Evolutionary conservation across 148 eudicot genomes (phyloP), one percentile per base, ranked within the genome.

Genomic region (Spergularia marina): DNA sequence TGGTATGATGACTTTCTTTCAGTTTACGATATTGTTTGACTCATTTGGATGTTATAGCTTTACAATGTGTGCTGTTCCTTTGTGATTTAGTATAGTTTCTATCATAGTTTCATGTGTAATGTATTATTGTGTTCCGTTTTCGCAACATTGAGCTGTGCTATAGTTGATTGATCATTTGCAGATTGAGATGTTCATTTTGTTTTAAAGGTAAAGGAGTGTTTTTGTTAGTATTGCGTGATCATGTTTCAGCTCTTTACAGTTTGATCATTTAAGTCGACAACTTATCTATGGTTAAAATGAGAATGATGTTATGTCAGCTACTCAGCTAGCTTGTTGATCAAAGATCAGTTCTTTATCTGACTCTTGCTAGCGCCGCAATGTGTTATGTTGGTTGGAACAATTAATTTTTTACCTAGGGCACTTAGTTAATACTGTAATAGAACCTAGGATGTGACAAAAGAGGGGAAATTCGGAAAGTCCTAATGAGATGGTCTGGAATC

Each of bases 1-100:
- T 94, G 98, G 98, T 91, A 84, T 52, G 72, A 71, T 30, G 25
- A 30, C 21, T 23, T 58, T 76, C 14, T 18, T 58, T 68, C 2
- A 17, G 40, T 49, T 58, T 52, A 21, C 3, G 11, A 23, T 4
- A 51, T 39, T 62, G 20, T 79, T 53, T 63, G 44, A 17, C 5
- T 64, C 12, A 7, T 21, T 70, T 44, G 25, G 41, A 15, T 70
- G 12, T 23, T 58, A 10, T 76, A 36, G 18, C 39, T 55, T 17
- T 30, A 34, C 12, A 11, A n/a, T 70, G 36, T 51, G 54, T 15
- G 58, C n/a, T 76, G 15, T 52, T 18, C 21, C 25, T 44, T 56
- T 73, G 49, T 53, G 52, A 30, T 64, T 56, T 55, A 16, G 8
- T 75, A 17, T 40, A 40, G 23, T 21, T 65, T 65, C 9, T 65